Evolutionary conservation across 805 yeast genomes (phyloP).

Genomic region (Yarrowia sp.): DNA sequence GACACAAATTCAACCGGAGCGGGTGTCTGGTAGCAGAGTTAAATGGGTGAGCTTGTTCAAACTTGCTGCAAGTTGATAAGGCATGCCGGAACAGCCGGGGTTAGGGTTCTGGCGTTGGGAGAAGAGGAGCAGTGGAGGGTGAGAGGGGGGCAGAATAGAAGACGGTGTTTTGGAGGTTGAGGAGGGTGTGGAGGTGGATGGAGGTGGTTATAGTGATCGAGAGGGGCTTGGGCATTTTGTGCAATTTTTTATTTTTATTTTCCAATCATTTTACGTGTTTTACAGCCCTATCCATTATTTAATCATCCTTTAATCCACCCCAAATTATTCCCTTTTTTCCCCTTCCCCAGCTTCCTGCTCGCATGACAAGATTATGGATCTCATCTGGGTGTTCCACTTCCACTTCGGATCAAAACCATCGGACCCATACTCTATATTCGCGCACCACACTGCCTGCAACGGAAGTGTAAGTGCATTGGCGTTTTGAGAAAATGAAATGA

Average conservation of each 20-base stretch:
- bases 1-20: background rate
- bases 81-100: slow-evolving; percentile 9
- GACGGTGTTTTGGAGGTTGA: background rate
- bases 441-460: too few relatives aligned
- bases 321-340: too few relatives aligned
- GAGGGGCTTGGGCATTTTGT: background rate
- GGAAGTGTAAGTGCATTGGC: too few relatives aligned
- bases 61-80: slow-evolving; percentile 23
- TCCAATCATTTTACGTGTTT: background rate
- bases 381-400: too few relatives aligned
- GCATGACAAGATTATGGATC: too few relatives aligned
- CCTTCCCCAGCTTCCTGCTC: too few relatives aligned
- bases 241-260: background rate
- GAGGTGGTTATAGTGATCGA: too few relatives aligned
- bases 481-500: too few relatives aligned
- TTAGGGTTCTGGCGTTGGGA: background rate
- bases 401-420: too few relatives aligned
- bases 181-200: background rate
- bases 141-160: background rate
- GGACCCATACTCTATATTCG: too few relatives aligned
- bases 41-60: slow-evolving; percentile 23
- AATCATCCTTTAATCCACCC: too few relatives aligned
- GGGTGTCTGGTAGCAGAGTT: slow-evolving; percentile 5
- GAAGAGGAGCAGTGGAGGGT: background rate
- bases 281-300: too few relatives aligned